Conservation (phyloP, 1,284 basidiomycete genomes). For the Ustilago curta region DNA sequence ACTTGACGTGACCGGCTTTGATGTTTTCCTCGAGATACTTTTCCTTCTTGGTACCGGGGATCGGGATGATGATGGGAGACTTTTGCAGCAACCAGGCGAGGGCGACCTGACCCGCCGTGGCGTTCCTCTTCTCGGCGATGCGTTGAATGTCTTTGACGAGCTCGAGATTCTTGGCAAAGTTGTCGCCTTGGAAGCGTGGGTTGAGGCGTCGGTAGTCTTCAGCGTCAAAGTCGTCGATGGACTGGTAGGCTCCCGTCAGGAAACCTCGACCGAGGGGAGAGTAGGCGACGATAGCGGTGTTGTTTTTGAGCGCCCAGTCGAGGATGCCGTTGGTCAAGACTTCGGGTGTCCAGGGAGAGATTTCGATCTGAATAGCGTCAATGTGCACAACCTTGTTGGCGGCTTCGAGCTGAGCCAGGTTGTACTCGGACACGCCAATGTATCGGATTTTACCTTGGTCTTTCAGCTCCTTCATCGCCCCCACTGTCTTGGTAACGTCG, state of each 20-base stretch:
- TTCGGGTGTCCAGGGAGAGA: constrained; percentile 71
- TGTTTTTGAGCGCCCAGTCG: constrained; percentile 52
- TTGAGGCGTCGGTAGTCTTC: constrained; percentile 54
- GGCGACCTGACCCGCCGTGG: constrained; percentile 55
- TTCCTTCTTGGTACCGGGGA: constrained; percentile 53
- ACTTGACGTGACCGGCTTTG: constrained; percentile 35
- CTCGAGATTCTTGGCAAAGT: constrained; percentile 55
- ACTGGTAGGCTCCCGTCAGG: constrained; percentile 51
- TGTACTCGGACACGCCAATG: constrained; percentile 75
- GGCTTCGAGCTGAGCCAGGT: constrained; percentile 43
- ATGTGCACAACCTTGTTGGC: constrained; percentile 68
- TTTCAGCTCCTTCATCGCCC: constrained; percentile 79
- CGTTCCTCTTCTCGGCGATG: constrained; percentile 52
- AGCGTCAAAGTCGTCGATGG: constrained; percentile 38
- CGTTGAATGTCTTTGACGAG: constrained; percentile 45
- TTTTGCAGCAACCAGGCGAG: constrained; percentile 53
- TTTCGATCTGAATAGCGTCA: constrained; percentile 72
- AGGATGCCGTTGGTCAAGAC: constrained; percentile 57
- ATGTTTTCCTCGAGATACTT: constrained; percentile 52
- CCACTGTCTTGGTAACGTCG: constrained; percentile 79
- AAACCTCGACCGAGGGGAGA: constrained; percentile 51
- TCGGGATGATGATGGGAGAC: constrained; percentile 38
- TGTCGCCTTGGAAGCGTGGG: constrained; percentile 51
- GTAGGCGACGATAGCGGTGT: constrained; percentile 53
- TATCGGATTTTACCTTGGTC: constrained; percentile 79